Base-by-base conservation (phyloP, 2,329 filamentous ascomycete genomes). In the Hymenoscyphus linearis region DNA sequence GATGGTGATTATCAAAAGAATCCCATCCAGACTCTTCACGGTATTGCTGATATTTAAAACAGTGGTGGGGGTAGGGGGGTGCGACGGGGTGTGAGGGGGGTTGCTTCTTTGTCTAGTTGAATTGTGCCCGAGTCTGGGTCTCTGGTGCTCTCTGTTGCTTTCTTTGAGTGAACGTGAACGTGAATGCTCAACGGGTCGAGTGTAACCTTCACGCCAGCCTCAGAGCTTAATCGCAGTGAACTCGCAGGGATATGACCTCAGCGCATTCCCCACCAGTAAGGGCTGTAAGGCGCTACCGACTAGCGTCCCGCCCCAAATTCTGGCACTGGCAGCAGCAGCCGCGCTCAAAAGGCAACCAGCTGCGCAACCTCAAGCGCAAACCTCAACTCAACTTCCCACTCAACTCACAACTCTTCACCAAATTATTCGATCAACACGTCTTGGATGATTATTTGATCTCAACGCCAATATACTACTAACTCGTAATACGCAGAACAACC, bases 391-490 rank as follows among this genome's bases (percentile, higher is more conserved):
- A 52, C 52, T 7, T 60, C 36, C 31, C 52, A n/a, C 44, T 34
- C 31, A 50, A 55, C 18, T n/a, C 52, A 57, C 37, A n/a, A 53
- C 54, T 34, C 10, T 36, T n/a, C n/a, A 27, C 58, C 31, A 31
- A 31, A 31, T 22, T 47, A 47, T 47, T 22, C 22, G 40, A 47
- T 18, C 40, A 6, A 22, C 40, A 9, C 10, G 9, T 47, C 40
- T 47, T 47, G 40, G 40, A 22, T 47, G 40, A 47, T 47, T 12
- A 47, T 22, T 47, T 25, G 40, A 47, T 7, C 22, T 22, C 40
- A 47, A 22, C 40, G 2, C 40, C 40, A 47, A 18, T 18, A 47
- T 44, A 34, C n/a, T 18, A 69, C 68, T 71, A 62, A 70, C 62
- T 63, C 52, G 60, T 35, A 70, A 64, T 37, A 63, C 57, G 50